A percentile compares a stretch with the other conserved stretches of the same genome.
phyloP scores from a whole-genome alignment of 805 yeast species.

The Yarrowia sp. region DNA sequence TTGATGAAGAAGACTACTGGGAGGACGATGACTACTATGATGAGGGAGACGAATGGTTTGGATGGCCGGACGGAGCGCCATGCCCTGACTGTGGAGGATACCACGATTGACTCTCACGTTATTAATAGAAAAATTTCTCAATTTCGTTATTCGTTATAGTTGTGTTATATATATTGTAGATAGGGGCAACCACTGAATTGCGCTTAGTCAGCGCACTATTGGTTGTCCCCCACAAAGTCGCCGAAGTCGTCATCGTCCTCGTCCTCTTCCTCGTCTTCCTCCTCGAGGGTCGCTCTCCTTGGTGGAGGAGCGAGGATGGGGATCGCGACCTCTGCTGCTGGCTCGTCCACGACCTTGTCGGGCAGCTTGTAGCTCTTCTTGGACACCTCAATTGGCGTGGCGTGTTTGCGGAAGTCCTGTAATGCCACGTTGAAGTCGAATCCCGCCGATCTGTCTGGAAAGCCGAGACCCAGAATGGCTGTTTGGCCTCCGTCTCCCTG shows the following conservation, averaged over 20 bases:
- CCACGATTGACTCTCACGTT: no score
- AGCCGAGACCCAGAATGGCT: conserved; percentile 46
- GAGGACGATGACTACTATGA: background rate
- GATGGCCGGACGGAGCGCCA: no score
- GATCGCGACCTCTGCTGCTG: conserved; percentile 25
- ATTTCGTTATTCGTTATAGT: background rate
- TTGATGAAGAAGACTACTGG: background rate
- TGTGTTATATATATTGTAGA: no score
- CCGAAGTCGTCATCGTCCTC: conserved; percentile 42
- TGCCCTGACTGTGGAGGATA: no score
- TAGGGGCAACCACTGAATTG: no score
- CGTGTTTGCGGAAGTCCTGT: conserved; percentile 37
- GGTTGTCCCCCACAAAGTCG: background rate
- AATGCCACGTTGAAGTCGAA: conserved; percentile 43
- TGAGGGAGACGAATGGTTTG: no score
- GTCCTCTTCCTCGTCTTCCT: conserved; percentile 29
- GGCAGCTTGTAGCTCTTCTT: conserved; percentile 35
- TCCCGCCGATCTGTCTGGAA: conserved; percentile 39
- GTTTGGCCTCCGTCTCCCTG: conserved; percentile 38
- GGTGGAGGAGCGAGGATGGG: conserved; percentile 37
- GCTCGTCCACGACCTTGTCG: conserved; percentile 30
- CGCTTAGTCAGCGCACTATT: no score
- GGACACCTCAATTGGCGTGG: conserved; percentile 33
- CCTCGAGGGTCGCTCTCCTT: conserved; percentile 29
- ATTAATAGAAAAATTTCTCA: no score